phyloP scores from a whole-genome alignment of 2,329 filamentous ascomycete species.

The Epicoccum sorghinum region DNA sequence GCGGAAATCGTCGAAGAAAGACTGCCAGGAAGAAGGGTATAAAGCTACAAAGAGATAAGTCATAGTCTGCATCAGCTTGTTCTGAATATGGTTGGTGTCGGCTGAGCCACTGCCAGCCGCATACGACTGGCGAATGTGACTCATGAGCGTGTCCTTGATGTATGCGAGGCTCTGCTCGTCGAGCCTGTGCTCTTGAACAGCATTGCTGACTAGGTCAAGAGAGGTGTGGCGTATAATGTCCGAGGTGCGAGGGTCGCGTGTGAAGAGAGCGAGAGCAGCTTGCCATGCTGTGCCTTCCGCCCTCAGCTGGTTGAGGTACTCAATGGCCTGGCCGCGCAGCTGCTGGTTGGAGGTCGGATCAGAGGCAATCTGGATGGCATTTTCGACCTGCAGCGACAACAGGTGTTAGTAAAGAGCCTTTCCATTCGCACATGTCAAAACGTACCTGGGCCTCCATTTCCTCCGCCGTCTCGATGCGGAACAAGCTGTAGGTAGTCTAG shows the following conservation, averaged over 20 bases:
- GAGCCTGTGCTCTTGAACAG: slow-evolving; percentile 79
- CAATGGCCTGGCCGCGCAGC: slow-evolving; percentile 82
- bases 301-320: slow-evolving; percentile 78
- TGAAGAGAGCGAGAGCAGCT: slow-evolving; percentile 85
- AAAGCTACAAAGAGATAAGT: slow-evolving; percentile 90
- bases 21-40: slow-evolving; percentile 85
- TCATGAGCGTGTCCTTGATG: slow-evolving; percentile 80
- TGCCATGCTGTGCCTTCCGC: slow-evolving; percentile 88
- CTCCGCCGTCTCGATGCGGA: slow-evolving; percentile 37
- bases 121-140: slow-evolving; percentile 80
- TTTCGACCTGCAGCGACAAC: slow-evolving; percentile 71
- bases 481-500: slow-evolving; percentile 25
- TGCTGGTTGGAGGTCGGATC: slow-evolving; percentile 74
- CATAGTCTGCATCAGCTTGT: slow-evolving; percentile 95
- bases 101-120: slow-evolving; percentile 62
- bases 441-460: slow-evolving; percentile 49
- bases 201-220: slow-evolving; percentile 91
- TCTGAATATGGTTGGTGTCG: slow-evolving; percentile 82
- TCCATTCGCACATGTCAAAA: slow-evolving; percentile 1
- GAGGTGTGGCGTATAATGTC: slow-evolving; percentile 89
- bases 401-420: not conserved
- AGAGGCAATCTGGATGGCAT: slow-evolving; percentile 93
- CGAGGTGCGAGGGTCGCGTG: slow-evolving; percentile 72
- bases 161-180: slow-evolving; percentile 74
- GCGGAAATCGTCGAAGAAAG: slow-evolving; percentile 89